Conservation (phyloP, 129 eudicot genomes). For the Flaveria bidentis region DNA sequence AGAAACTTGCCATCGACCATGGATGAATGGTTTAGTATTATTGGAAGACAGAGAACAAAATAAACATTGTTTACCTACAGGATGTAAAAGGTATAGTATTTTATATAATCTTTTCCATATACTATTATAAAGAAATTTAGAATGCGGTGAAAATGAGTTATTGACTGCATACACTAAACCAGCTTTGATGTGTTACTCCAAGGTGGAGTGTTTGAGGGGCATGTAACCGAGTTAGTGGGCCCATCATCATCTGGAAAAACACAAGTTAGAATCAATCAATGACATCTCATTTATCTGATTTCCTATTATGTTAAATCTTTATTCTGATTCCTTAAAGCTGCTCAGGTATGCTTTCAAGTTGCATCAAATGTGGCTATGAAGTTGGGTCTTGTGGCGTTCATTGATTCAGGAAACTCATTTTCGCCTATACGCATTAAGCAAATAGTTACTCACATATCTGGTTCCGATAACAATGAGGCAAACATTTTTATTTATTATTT, state of each 20-base stretch:
- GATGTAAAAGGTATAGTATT: conserved; percentile 59
- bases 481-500: background rate
- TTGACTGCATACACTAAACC: conserved; percentile 30
- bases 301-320: background rate
- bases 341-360: conserved; percentile 75
- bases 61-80: conserved; percentile 50
- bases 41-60: conserved; percentile 60
- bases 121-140: background rate
- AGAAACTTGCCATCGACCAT: conserved; percentile 58
- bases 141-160: conserved; percentile 10
- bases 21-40: conserved; percentile 67
- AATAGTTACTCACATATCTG: conserved; percentile 48
- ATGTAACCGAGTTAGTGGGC: conserved; percentile 79
- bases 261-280: conserved; percentile 49
- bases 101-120: background rate
- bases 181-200: conserved; percentile 68
- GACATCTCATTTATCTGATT: conserved; percentile 1
- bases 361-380: conserved; percentile 67
- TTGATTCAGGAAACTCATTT: conserved; percentile 88
- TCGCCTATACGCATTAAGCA: conserved; percentile 62
- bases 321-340: background rate
- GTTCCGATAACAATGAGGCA: conserved; percentile 48
- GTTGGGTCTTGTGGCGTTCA: conserved; percentile 46
- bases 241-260: conserved; percentile 89
- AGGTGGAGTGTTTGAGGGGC: conserved; percentile 72